Evolutionary conservation across 2,329 filamentous ascomycete genomes (phyloP).

Genomic region (Fusarium sp.): DNA sequence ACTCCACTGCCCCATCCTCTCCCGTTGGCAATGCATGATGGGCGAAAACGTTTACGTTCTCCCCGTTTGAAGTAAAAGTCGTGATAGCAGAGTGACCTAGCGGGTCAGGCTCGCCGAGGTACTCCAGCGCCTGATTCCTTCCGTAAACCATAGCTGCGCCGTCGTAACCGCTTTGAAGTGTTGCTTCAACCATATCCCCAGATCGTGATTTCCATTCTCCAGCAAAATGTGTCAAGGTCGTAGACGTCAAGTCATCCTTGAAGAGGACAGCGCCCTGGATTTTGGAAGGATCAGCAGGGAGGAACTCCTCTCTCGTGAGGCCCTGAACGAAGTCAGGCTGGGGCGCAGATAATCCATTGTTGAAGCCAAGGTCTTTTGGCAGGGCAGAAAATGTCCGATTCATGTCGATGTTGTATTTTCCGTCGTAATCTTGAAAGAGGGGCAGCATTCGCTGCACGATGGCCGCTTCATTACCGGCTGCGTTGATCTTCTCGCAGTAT

Average conservation of each 20-base stretch:
- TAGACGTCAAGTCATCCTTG: not conserved
- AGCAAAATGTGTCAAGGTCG: not conserved
- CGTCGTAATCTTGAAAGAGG: not conserved
- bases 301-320: not conserved
- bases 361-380: not conserved
- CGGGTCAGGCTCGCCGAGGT: not conserved
- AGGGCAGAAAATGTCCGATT: not conserved
- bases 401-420: not conserved
- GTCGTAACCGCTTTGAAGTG: not conserved
- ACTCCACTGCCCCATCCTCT: not conserved
- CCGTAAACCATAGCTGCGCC: not conserved
- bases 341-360: not conserved
- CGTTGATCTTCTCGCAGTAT: not conserved
- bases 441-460: not conserved
- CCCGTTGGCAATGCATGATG: not conserved
- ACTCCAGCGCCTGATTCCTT: not conserved
- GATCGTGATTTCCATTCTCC: not conserved
- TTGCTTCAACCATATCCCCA: not conserved
- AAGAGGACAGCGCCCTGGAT: not conserved
- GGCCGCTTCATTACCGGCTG: not conserved
- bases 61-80: not conserved
- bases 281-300: not conserved
- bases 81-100: not conserved
- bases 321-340: not conserved
- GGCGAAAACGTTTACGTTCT: not conserved